These are phyloP conservation scores for Mycosphaerella sp. DNA, from an alignment of 2,329 filamentous ascomycete genomes.

Conservation along the genomic window DNA sequence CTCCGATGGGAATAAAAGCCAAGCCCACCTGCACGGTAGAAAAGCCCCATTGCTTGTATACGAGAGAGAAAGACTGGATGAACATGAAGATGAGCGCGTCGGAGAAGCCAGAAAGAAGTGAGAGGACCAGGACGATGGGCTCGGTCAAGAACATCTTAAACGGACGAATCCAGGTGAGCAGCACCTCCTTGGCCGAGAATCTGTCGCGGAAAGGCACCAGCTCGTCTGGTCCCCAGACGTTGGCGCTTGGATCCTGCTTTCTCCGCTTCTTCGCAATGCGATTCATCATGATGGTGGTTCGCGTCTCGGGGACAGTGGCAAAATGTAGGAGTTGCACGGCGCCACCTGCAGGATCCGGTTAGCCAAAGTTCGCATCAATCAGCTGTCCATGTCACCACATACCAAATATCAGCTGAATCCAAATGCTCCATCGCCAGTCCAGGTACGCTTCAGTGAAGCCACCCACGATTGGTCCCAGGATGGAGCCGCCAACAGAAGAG, in stretches of 20 bases:
- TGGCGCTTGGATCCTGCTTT: conserved; percentile 47
- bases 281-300: conserved; percentile 73
- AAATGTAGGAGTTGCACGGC: conserved; percentile 57
- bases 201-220: conserved; percentile 46
- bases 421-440: conserved; percentile 71
- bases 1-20: conserved; percentile 59
- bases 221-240: conserved; percentile 72
- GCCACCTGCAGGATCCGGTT: conserved; percentile 31
- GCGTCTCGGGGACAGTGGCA: conserved; percentile 70
- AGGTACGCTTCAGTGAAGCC: conserved; percentile 39
- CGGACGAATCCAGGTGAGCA: conserved; percentile 56
- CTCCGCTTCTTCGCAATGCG: conserved; percentile 69
- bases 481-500: conserved; percentile 35
- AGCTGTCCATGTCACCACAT: too few species aligned
- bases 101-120: conserved; percentile 66
- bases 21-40: conserved; percentile 53
- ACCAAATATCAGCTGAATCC: conserved; percentile 82
- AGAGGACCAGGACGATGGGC: conserved; percentile 66
- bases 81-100: conserved; percentile 77
- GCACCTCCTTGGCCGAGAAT: conserved; percentile 41
- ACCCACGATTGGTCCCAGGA: conserved; percentile 36
- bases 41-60: conserved; percentile 65
- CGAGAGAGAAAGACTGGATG: conserved; percentile 64
- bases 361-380: too few species aligned
- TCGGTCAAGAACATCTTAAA: conserved; percentile 74